phyloP scores from a whole-genome alignment of 2,329 filamentous ascomycete species.

The Penicillium crustosum region DNA sequence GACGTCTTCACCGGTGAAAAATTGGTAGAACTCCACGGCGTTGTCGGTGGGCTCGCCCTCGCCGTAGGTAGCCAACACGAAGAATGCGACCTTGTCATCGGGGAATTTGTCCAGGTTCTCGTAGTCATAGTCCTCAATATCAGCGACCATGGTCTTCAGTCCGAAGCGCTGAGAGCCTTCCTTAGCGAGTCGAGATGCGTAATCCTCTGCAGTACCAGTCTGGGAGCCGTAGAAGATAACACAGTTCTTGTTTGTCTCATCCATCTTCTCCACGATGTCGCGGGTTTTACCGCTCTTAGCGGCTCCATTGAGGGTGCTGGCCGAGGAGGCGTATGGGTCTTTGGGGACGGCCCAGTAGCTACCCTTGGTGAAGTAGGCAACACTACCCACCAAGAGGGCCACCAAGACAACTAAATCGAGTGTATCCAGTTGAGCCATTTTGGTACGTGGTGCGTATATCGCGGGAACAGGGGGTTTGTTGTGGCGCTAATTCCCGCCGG shows the following conservation, averaged over 20 bases:
- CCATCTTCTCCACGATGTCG: slow-evolving; percentile 93
- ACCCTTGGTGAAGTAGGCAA: slow-evolving; percentile 97
- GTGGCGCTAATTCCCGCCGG: slow-evolving; percentile 5
- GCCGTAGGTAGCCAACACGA: slow-evolving; percentile 94
- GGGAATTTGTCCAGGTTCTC: slow-evolving; percentile 89
- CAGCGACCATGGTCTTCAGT: slow-evolving; percentile 95
- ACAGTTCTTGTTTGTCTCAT: slow-evolving; percentile 93
- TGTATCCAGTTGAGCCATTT: slow-evolving; percentile 93
- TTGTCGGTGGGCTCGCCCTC: slow-evolving; percentile 99
- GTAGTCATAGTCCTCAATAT: slow-evolving; percentile 96
- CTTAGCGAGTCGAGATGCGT: slow-evolving; percentile 92
- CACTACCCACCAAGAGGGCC: slow-evolving; percentile 77
- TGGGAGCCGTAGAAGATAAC: slow-evolving; percentile 98
- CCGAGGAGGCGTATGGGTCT: slow-evolving; percentile 79
- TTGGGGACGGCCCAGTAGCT: slow-evolving; percentile 80
- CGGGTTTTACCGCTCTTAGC: slow-evolving; percentile 80
- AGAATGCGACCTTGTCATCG: slow-evolving; percentile 88
- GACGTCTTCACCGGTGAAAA: slow-evolving; percentile 76
- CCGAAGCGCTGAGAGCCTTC: slow-evolving; percentile 96
- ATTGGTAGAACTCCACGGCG: slow-evolving; percentile 98
- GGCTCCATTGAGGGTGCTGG: slow-evolving; percentile 60
- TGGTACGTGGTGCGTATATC: slow-evolving; percentile 2
- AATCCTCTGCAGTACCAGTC: slow-evolving; percentile 97
- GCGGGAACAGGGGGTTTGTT: slow-evolving; percentile 5
- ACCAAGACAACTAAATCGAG: slow-evolving; percentile 91